phyloP scores from a whole-genome alignment of 108 stramenopile species.

The Pseudonitzschia multiseries region DNA sequence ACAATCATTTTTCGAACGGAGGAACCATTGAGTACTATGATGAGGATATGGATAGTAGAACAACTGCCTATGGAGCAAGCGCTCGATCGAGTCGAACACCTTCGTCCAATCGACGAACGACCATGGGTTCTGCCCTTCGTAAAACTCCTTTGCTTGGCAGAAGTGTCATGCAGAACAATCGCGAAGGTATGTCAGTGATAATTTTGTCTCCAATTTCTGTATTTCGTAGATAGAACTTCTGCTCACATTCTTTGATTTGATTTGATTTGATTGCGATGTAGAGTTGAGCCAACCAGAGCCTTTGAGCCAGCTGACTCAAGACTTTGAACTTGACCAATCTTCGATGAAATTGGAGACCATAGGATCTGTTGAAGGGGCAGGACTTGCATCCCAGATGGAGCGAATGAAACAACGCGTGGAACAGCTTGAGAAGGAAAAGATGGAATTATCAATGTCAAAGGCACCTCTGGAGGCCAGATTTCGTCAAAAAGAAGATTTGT shows the following conservation, averaged over 20 bases:
- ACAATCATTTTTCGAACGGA: constrained; percentile 8
- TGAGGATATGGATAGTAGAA: constrained; percentile 32
- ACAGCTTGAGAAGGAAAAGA: constrained; percentile 80
- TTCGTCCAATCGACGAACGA: constrained; percentile 14
- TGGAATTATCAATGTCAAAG: constrained; percentile 81
- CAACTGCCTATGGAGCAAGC: constrained; percentile 10
- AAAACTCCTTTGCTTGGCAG: constrained; percentile 23
- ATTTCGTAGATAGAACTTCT: neutral
- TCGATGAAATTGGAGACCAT: constrained; percentile 20
- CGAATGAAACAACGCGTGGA: constrained; percentile 74
- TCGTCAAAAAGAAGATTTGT: constrained; percentile 81
- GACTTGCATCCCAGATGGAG: constrained; percentile 61
- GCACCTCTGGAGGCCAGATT: constrained; percentile 85
- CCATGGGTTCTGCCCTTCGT: constrained; percentile 34
- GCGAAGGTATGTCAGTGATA: constrained; percentile 15
- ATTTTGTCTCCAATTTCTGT: neutral
- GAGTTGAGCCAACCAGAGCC: constrained; percentile 19
- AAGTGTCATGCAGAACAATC: constrained; percentile 17
- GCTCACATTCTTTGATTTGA: neutral
- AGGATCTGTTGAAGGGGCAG: constrained; percentile 57
- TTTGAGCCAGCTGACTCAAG: constrained; percentile 34
- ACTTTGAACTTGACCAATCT: constrained; percentile 21
- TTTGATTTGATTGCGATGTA: neutral
- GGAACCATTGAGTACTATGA: constrained; percentile 21
- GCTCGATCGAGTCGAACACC: constrained; percentile 25